Evolutionary conservation across 73 alveolate genomes (phyloP).

Genomic region (Paramecium sonneborni): DNA sequence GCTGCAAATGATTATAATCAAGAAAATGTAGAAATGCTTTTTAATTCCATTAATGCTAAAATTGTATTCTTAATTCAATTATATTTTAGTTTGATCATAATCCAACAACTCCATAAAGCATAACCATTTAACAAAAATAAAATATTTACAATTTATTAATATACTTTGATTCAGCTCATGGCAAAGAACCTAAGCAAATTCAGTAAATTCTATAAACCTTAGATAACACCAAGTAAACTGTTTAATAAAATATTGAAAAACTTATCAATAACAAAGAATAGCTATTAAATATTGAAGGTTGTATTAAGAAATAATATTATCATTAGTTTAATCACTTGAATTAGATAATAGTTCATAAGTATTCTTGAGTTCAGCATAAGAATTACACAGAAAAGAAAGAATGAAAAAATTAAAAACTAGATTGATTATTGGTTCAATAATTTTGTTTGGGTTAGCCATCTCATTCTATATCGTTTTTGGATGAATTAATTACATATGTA

Average conservation of each 20-base stretch:
- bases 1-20: not conserved
- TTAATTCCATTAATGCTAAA: conserved; percentile 26
- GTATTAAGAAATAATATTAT: not conserved
- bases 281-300: not conserved
- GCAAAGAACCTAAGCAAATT: not conserved
- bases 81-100: conserved; percentile 40
- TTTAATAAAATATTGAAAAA: not conserved
- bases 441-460: not conserved
- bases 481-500: not conserved
- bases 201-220: not conserved
- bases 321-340: not conserved
- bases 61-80: not conserved
- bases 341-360: not conserved
- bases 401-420: not conserved
- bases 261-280: not conserved
- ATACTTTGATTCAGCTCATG: not conserved
- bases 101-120: conserved; percentile 5
- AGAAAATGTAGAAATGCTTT: conserved; percentile 52
- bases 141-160: not conserved
- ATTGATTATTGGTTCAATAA: not conserved
- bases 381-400: not conserved
- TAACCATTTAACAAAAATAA: not conserved
- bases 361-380: not conserved
- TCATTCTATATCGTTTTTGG: not conserved
- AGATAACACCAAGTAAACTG: not conserved